phyloP scores from a whole-genome alignment of 108 stramenopile species.

The Cyclotella cryptica region DNA sequence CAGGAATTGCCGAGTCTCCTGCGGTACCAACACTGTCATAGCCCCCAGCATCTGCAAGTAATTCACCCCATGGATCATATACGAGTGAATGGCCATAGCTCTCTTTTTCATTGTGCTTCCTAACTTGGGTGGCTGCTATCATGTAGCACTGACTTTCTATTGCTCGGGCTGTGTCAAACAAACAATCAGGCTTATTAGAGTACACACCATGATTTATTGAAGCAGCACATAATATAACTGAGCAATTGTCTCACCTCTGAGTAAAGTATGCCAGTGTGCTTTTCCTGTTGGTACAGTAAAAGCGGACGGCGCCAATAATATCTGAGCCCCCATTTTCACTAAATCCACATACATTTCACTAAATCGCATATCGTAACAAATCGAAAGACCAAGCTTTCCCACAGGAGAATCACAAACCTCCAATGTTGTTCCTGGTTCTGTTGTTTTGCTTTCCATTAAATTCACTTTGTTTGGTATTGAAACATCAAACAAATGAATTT shows the following conservation, averaged over 20 bases:
- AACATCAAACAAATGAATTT: constrained; percentile 97
- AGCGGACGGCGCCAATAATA: constrained; percentile 91
- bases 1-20: constrained; percentile 2
- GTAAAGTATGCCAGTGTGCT: constrained; percentile 96
- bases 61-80: constrained; percentile 82
- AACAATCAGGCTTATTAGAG: background rate
- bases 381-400: constrained; percentile 88
- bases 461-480: constrained; percentile 78
- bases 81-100: constrained; percentile 88
- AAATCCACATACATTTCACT: constrained; percentile 85
- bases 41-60: constrained; percentile 67
- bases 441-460: constrained; percentile 81
- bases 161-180: constrained; percentile 72
- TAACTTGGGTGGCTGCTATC: constrained; percentile 95
- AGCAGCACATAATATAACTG: background rate
- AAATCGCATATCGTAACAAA: constrained; percentile 97
- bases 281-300: constrained; percentile 97
- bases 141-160: constrained; percentile 97
- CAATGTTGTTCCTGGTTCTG: constrained; percentile 75
- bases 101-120: constrained; percentile 83
- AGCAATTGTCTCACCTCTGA: constrained; percentile 59
- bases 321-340: constrained; percentile 70
- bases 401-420: constrained; percentile 89
- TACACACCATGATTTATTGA: background rate
- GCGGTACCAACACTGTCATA: constrained; percentile 34